Evolutionary conservation across 2,329 filamentous ascomycete genomes (phyloP), one percentile per base, ranked within the genome.

Genomic region (Fusarium dimerum): DNA sequence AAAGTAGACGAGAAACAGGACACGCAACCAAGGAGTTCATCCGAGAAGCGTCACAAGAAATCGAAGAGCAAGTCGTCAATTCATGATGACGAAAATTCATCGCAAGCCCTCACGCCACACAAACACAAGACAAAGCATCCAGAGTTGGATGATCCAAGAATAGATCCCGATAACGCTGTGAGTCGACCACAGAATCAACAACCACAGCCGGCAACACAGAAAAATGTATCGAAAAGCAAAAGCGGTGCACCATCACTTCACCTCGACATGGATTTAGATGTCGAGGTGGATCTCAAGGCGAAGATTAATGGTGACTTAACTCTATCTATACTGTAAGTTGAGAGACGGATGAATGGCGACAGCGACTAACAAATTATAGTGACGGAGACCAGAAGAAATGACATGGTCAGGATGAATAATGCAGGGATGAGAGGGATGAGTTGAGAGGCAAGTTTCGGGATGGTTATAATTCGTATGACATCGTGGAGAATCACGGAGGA

Each of bases 241-340:
- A 55, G 47, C 6, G 50, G 54, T 2, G 54, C 54, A 12, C 54
- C 55, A 5, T 39, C 54, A 6, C 50, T 57, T 11, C 57, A 20
- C 11, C 20, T 57, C 3, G 54, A 57, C 5, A 57, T 57, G 54
- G 55, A 57, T 13, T 43, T 57, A 1, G 55, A 57, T 32, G 26
- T 57, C 11, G 55, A 57, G 17, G 15, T 57, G 6, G 20, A 57
- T 15, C 40, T 57, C 1, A 57, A 57, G 41, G 55, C 54, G 5
- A 57, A 57, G 34, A 57, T 57, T 2, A 40, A 57, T 18, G 55
- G 55, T 1, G 54, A 57, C 17, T 38, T 57, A 1, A 55, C 57
- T 1, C 30, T 57, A 5, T 52, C 55, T 0, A 42, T 57, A 3
- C 42, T 57, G 54, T 55, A 48, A 38, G 54, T 48, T 17, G 20